These are phyloP conservation scores for Dalbergia cultrata DNA, from an alignment of 306 rosid genomes.

Conservation along the genomic window DNA sequence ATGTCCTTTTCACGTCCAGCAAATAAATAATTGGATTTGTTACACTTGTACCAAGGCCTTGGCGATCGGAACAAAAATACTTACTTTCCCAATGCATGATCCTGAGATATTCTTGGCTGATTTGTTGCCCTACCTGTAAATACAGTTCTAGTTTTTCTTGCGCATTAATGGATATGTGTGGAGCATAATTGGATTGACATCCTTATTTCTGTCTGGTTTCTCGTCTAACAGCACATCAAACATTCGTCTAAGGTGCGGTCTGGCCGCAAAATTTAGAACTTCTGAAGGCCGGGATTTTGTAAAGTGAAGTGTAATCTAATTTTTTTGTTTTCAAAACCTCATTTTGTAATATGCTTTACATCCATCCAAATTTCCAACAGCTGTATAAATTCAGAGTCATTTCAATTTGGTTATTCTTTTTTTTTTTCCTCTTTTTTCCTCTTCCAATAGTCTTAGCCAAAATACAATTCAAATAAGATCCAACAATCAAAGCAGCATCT, in stretches of 20 bases:
- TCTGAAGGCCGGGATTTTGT: too few species aligned
- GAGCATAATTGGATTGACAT: constrained; percentile 16
- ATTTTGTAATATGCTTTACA: too few species aligned
- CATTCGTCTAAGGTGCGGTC: constrained; percentile 17
- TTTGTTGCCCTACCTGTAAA: constrained; percentile 15
- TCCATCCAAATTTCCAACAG: too few species aligned
- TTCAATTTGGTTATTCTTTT: too few species aligned
- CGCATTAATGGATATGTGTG: constrained; percentile 20
- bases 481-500: too few species aligned
- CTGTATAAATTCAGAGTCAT: too few species aligned
- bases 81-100: constrained; percentile 9
- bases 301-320: too few species aligned
- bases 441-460: too few species aligned
- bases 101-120: constrained; percentile 11
- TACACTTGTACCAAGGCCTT: neutral
- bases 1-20: neutral
- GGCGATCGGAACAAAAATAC: neutral
- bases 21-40: constrained; percentile 26
- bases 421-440: too few species aligned
- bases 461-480: too few species aligned
- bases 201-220: constrained; percentile 27
- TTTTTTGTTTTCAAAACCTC: too few species aligned
- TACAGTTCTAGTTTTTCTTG: constrained; percentile 15
- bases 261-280: too few species aligned
- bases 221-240: constrained; percentile 16